Evolutionary conservation across 441 rosid genomes (phyloP).

Genomic region (Cnidoscolus chayamansa): DNA sequence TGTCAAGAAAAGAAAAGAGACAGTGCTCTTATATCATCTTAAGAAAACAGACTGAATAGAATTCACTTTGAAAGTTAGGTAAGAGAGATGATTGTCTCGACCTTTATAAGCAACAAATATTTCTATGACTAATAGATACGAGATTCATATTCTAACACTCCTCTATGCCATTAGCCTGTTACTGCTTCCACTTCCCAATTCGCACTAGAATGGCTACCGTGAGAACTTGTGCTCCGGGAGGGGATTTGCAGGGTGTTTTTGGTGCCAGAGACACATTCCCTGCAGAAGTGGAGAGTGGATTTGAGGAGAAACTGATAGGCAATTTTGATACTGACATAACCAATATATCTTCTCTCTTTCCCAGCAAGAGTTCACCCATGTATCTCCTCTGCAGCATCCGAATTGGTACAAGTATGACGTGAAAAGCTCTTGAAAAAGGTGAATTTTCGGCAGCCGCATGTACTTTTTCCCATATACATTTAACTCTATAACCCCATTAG

Average conservation of each 20-base stretch:
- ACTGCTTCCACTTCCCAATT: constrained; percentile 9
- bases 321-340: constrained; percentile 65
- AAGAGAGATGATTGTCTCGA: too few species aligned
- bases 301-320: constrained; percentile 79
- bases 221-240: constrained; percentile 37
- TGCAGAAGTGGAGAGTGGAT: constrained; percentile 67
- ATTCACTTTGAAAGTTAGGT: too few species aligned
- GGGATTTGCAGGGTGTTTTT: constrained; percentile 62
- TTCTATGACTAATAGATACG: too few species aligned
- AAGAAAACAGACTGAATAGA: too few species aligned
- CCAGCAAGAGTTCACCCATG: constrained; percentile 51
- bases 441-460: constrained; percentile 6
- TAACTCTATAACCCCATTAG: background rate
- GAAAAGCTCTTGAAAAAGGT: constrained; percentile 66
- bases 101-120: too few species aligned
- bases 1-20: constrained; percentile 6
- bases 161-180: background rate
- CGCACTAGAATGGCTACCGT: constrained; percentile 14
- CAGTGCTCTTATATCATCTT: too few species aligned
- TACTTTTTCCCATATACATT: background rate
- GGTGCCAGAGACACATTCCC: constrained; percentile 92
- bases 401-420: constrained; percentile 55
- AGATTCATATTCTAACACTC: too few species aligned
- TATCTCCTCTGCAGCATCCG: constrained; percentile 61
- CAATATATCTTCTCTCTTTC: constrained; percentile 65